Base-by-base conservation (phyloP, 345 rosid genomes). In the Citrus cavaleriei region DNA sequence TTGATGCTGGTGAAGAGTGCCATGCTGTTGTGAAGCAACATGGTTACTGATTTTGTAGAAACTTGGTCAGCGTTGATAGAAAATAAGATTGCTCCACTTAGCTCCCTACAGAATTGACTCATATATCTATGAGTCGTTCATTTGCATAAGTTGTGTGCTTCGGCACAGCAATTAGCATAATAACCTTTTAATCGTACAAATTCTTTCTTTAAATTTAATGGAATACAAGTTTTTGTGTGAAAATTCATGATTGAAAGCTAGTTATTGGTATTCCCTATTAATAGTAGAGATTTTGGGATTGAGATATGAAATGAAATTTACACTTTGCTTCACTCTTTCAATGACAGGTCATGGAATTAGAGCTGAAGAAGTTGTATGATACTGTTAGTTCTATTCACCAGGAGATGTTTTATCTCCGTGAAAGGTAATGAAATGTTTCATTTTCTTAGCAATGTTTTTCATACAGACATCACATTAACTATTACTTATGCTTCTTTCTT, bases 371-470 rank as follows among this genome's bases (percentile, higher is more conserved):
- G 86, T 60, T 94, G 82, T 67, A 83, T 25, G 99, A 96, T 24
- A 93, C 92, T 1, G 92, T 91, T 32, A 68, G 67, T 57, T 84
- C 87, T 57, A 91, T 96, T 83, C 98, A 90, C 18, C 92, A 91
- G 7, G 99, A 96, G 85, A 94, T 96, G 91, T 87, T 81, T 73
- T 89, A 88, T 83, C 92, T 96, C 28, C 97, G 97, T 0, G 93
- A 89, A 80, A 96, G 99, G 99, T 94, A 86, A 80, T 55, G 54
- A 77, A 57, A 46, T 34, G 7, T 72, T 65, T 51, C 4, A 34
- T 38, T 27, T 61, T 46, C 21, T 28, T 12, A 30, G 13, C 16
- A 62, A n/a, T 66, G 58, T 13, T 71, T 8, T 72, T 68, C 65
- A n/a, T 57, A 42, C 14, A 21, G 3, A 65, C 18, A 35, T 49